Conservation (phyloP, 2,329 filamentous ascomycete genomes). For the Paraphaeosphaeria minitans region DNA sequence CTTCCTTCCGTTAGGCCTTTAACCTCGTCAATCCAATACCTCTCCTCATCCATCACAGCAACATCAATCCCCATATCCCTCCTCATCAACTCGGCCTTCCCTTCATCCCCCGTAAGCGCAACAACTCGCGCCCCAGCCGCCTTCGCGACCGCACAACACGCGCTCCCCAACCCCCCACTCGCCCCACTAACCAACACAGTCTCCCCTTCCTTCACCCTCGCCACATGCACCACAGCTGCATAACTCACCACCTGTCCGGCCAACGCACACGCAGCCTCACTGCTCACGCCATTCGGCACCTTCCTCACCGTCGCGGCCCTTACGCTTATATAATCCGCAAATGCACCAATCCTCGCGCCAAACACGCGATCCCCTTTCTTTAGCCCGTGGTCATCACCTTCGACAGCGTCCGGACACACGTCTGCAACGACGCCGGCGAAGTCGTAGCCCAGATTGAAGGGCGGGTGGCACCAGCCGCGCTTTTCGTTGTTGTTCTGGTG, state of each 20-base stretch:
- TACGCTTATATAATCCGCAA: constrained; percentile 58
- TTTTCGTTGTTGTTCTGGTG: constrained; percentile 64
- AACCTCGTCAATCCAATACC: constrained; percentile 59
- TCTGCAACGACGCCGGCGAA: constrained; percentile 60
- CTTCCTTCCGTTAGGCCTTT: constrained; percentile 53
- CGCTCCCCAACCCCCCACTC: constrained; percentile 60
- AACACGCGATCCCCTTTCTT: constrained; percentile 60
- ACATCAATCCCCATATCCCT: constrained; percentile 44
- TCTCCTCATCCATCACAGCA: constrained; percentile 50
- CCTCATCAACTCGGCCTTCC: constrained; percentile 52
- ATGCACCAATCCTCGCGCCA: constrained; percentile 58
- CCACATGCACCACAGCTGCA: constrained; percentile 54
- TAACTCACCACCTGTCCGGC: constrained; percentile 61
- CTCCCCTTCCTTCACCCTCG: constrained; percentile 52
- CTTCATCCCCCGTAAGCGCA: constrained; percentile 55
- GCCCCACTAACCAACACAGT: constrained; percentile 62
- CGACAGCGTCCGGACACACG: constrained; percentile 38
- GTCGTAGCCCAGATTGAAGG: constrained; percentile 65
- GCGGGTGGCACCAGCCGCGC: constrained; percentile 47
- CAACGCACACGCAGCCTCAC: constrained; percentile 59
- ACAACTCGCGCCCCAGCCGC: constrained; percentile 60
- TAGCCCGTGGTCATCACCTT: constrained; percentile 30
- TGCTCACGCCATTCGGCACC: constrained; percentile 54
- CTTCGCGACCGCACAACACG: constrained; percentile 62
- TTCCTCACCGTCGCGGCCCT: constrained; percentile 47